Evolutionary conservation across 768 basidiomycete genomes (phyloP).

Genomic region (Podaxis sp.): DNA sequence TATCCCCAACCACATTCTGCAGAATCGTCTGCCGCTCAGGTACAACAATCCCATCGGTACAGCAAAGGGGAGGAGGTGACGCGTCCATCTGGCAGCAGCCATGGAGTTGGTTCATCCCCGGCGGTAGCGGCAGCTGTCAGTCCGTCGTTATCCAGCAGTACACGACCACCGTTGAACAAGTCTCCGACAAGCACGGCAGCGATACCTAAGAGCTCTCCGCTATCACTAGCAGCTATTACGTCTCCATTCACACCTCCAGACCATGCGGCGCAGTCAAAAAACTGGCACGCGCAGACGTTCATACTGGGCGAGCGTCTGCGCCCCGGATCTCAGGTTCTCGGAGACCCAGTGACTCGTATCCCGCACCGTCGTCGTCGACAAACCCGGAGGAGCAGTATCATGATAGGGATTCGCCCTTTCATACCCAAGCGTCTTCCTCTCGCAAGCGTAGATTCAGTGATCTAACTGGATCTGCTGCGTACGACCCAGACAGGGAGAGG

Average conservation of each 20-base stretch:
- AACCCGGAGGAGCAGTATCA: slow-evolving; percentile 26
- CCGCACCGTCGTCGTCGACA: slow-evolving; percentile 5
- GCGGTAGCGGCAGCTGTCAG: slow-evolving; percentile 24
- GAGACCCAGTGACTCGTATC: slow-evolving; percentile 40
- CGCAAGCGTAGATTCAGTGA: slow-evolving; percentile 22
- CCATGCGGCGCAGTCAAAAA: slow-evolving; percentile 54
- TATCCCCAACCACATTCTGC: slow-evolving; percentile 25
- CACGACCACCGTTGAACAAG: slow-evolving; percentile 26
- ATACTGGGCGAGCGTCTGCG: slow-evolving; percentile 80
- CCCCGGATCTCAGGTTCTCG: slow-evolving; percentile 39
- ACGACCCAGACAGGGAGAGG: slow-evolving; percentile 2
- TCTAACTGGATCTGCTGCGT: slow-evolving; percentile 16
- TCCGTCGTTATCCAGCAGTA: slow-evolving; percentile 18
- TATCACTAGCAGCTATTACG: slow-evolving; percentile 41
- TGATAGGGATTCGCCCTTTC: slow-evolving; percentile 27
- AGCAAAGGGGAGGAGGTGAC: slow-evolving; percentile 27
- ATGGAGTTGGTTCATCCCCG: slow-evolving; percentile 24
- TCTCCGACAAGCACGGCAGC: slow-evolving; percentile 19
- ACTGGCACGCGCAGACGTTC: slow-evolving; percentile 78
- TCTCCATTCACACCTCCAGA: slow-evolving; percentile 35
- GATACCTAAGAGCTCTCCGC: slow-evolving; percentile 31
- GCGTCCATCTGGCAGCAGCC: slow-evolving; percentile 19
- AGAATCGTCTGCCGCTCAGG: slow-evolving; percentile 23
- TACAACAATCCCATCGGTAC: slow-evolving; percentile 23
- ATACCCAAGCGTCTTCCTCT: slow-evolving; percentile 32